Evolutionary conservation across 2,329 filamentous ascomycete species (phyloP).

Genomic region (Colletotrichum abscissum): DNA sequence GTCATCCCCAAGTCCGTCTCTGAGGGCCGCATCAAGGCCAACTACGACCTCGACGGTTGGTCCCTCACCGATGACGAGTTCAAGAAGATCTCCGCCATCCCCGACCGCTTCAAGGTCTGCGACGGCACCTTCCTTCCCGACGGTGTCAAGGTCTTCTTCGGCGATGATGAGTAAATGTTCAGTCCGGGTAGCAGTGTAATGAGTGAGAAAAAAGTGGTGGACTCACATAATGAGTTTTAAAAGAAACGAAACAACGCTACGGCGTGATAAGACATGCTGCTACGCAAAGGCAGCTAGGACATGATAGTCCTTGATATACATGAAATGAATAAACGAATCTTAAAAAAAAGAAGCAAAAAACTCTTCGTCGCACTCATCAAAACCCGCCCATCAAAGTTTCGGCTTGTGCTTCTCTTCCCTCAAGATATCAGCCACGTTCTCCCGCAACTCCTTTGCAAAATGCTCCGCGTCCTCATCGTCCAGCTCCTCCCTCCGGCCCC

Average conservation of each 20-base stretch:
- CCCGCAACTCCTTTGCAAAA: slow-evolving; percentile 67
- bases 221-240: slow-evolving; percentile 30
- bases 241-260: slow-evolving; percentile 14
- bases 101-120: slow-evolving; percentile 86
- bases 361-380: slow-evolving; percentile 38
- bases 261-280: slow-evolving; percentile 10
- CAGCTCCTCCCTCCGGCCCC: slow-evolving; percentile 77
- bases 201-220: background rate
- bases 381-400: slow-evolving; percentile 52
- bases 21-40: slow-evolving; percentile 77
- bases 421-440: slow-evolving; percentile 60
- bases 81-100: slow-evolving; percentile 72
- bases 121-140: slow-evolving; percentile 76
- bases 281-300: background rate
- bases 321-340: slow-evolving; percentile 23
- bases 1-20: slow-evolving; percentile 90
- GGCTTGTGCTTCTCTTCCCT: slow-evolving; percentile 42
- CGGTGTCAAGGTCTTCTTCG: slow-evolving; percentile 80
- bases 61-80: slow-evolving; percentile 79
- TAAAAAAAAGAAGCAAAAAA: background rate
- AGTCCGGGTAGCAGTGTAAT: background rate
- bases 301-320: slow-evolving; percentile 14
- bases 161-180: slow-evolving; percentile 76
- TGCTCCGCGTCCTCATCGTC: slow-evolving; percentile 78
- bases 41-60: slow-evolving; percentile 82